Conservation (phyloP, 2,329 filamentous ascomycete species). For the Cercospora nicotianae region DNA sequence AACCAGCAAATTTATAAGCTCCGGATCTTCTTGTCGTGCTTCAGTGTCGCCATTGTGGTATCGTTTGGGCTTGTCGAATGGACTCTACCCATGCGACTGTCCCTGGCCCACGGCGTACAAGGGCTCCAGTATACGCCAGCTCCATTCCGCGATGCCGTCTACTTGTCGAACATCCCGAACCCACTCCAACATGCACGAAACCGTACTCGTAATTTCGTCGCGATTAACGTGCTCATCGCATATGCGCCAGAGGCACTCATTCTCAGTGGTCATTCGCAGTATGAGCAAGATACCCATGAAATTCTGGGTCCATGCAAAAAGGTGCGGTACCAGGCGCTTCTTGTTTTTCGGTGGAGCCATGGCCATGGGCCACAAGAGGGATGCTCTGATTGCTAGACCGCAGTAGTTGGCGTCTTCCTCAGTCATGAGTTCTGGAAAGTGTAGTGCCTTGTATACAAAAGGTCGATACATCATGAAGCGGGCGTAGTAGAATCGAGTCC, state of each 20-base stretch:
- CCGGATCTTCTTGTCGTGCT: neutral
- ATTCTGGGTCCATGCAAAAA: constrained; percentile 65
- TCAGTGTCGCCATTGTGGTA: neutral
- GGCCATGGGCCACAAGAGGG: constrained; percentile 61
- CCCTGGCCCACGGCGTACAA: constrained; percentile 39
- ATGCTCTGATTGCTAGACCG: constrained; percentile 58
- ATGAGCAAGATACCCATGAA: constrained; percentile 60
- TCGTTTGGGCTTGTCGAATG: neutral
- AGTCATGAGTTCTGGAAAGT: constrained; percentile 56
- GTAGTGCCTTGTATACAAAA: constrained; percentile 61
- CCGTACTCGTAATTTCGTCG: constrained; percentile 53
- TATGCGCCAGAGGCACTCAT: constrained; percentile 53
- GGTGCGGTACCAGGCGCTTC: constrained; percentile 59
- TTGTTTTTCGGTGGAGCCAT: constrained; percentile 58
- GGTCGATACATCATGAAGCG: constrained; percentile 60
- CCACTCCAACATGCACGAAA: constrained; percentile 59
- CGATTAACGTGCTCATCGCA: constrained; percentile 51
- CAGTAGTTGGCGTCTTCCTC: constrained; percentile 56
- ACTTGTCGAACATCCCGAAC: constrained; percentile 57
- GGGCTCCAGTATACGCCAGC: constrained; percentile 53
- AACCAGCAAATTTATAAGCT: neutral
- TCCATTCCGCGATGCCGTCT: constrained; percentile 58
- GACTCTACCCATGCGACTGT: constrained; percentile 1
- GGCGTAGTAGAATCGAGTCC: constrained; percentile 60
- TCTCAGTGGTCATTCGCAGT: constrained; percentile 55